Evolutionary conservation across 257 asterid species (phyloP), one percentile per base, ranked within the genome.

Genomic region (Nicotiana benthamiana): DNA sequence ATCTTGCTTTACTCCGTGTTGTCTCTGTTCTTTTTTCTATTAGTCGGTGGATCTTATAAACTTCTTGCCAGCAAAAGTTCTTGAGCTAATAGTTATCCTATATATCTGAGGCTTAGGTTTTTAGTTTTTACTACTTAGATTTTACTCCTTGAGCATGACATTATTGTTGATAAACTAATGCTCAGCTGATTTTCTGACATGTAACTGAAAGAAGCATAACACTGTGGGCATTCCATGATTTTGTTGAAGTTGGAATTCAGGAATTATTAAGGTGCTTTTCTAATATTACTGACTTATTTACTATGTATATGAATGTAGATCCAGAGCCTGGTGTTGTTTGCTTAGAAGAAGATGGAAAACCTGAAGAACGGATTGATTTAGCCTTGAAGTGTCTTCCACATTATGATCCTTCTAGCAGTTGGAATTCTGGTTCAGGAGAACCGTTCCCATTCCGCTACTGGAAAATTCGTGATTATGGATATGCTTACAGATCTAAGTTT

Each of bases 391-490:
- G 83, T 84, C 98, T 96, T 85, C 97, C 97, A 46, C 88, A 83
- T 75, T 92, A 96, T 88, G 94, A 92, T 80, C 94, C 95, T 22
- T 81, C 87, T 84, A 86, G 85, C 84, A 80, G 87, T 79, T 92
- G 91, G 93, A 90, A 77, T 80, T 79, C 89, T 79, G 93, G 89
- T 87, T 82, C 89, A 77, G 81, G 83, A 82, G 87, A 89, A 79
- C 74, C 10, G 9, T 46, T 48, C 40, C 78, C 16, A 72, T 96
- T 96, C 88, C 91, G 87, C 83, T 96, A 94, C 86, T 96, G 98
- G 99, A 96, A 88, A 83, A 96, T 96, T 87, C 92, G 98, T 80
- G 99, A 94, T 86, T 94, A 92, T 90, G 98, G 97, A 84, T 88
- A 89, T 84, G 98, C 99, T 77, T 96, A 94, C 89, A 92, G 94